Percentiles rank a stretch among this genome's conserved stretches.
Evolutionary conservation across 2,329 filamentous ascomycete species (phyloP).

Genomic region (Stemphylium beticola): DNA sequence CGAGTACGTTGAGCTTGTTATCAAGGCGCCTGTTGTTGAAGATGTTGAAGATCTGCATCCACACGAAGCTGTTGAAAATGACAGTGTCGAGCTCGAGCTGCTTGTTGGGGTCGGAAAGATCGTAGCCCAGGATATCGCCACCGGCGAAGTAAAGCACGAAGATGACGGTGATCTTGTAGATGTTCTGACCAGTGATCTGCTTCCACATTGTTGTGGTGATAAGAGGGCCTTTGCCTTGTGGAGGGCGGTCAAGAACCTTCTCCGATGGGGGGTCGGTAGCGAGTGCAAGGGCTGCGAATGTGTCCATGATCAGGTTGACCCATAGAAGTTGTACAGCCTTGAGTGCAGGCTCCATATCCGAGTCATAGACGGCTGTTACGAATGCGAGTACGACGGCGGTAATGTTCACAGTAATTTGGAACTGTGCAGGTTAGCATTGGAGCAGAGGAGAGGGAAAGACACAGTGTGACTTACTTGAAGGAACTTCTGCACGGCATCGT

Average conservation of each 20-base stretch:
- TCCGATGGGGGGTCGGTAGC: conserved; percentile 97
- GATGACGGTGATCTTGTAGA: conserved; percentile 66
- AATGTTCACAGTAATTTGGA: conserved; percentile 97
- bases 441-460: not conserved
- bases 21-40: conserved; percentile 70
- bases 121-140: conserved; percentile 60
- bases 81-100: conserved; percentile 63
- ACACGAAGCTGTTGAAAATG: conserved; percentile 74
- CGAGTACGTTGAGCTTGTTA: conserved; percentile 67
- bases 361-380: conserved; percentile 86
- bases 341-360: conserved; percentile 85
- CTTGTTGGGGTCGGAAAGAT: conserved; percentile 43
- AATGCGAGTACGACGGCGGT: conserved; percentile 98
- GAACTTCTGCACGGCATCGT: conserved; percentile 99
- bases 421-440: conserved; percentile 48
- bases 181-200: conserved; percentile 67
- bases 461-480: conserved; percentile 63
- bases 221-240: conserved; percentile 83
- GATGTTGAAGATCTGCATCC: conserved; percentile 76
- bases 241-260: conserved; percentile 89
- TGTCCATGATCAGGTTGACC: conserved; percentile 97
- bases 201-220: conserved; percentile 69
- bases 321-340: conserved; percentile 95
- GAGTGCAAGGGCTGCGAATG: conserved; percentile 89
- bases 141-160: conserved; percentile 68